phyloP scores from a whole-genome alignment of 805 yeast species.

The Clavispora phyllophila region DNA sequence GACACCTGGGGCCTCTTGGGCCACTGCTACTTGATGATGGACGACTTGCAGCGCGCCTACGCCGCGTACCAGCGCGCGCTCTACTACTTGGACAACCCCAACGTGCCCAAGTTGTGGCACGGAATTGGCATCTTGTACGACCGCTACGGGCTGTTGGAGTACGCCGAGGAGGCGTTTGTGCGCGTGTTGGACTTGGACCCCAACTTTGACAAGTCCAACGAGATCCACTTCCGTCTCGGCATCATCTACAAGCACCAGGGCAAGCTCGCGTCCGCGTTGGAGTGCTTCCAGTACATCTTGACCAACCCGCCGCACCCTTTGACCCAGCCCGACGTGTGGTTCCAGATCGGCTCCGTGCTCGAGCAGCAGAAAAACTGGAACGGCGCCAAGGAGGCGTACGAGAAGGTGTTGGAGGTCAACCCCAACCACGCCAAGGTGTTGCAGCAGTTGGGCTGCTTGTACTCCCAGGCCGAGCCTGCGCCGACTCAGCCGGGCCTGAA shows the following conservation, averaged over 20 bases:
- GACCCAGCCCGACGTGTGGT: conserved; percentile 97
- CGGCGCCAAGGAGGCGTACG: conserved; percentile 93
- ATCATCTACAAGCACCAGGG: conserved; percentile 94
- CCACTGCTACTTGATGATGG: conserved; percentile 94
- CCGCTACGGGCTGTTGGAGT: conserved; percentile 91
- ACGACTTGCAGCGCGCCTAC: conserved; percentile 92
- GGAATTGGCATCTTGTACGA: conserved; percentile 97
- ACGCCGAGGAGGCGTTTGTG: conserved; percentile 97
- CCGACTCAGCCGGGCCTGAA: conserved; percentile 18
- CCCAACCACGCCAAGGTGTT: conserved; percentile 94
- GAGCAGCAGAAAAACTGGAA: conserved; percentile 90
- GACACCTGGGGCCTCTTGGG: conserved; percentile 97
- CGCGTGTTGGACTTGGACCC: conserved; percentile 95
- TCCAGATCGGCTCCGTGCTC: conserved; percentile 92
- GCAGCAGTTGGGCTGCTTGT: conserved; percentile 93
- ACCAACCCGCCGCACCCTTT: conserved; percentile 91
- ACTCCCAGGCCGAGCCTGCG: conserved; percentile 55
- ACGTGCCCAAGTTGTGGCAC: conserved; percentile 97
- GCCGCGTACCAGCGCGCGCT: conserved; percentile 96
- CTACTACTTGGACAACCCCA: conserved; percentile 84
- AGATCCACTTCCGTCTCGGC: conserved; percentile 92
- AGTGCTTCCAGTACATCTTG: conserved; percentile 90
- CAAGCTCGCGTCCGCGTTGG: conserved; percentile 79
- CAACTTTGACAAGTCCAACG: conserved; percentile 91
- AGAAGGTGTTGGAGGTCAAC: conserved; percentile 80